phyloP scores from a whole-genome alignment of 108 stramenopile species.

The Conticribra weissflogii region DNA sequence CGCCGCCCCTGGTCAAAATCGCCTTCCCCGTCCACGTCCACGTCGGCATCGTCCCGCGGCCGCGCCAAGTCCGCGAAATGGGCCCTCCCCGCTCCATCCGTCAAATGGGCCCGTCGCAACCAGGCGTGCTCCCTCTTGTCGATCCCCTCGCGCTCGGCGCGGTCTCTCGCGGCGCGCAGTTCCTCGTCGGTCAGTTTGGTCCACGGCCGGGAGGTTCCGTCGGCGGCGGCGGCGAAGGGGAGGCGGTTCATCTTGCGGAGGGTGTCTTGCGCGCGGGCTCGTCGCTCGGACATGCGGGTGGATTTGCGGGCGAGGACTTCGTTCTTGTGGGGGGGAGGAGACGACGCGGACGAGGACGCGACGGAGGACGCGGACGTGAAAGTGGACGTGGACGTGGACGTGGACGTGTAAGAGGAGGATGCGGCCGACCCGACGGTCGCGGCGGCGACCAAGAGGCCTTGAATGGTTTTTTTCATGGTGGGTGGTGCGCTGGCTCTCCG shows the following conservation, averaged over 20 bases:
- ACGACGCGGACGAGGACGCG: not conserved
- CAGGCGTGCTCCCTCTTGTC: no score
- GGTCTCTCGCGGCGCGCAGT: no score
- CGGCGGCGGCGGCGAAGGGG: not conserved
- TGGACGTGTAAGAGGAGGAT: no score
- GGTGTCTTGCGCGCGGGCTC: slow-evolving; percentile 2
- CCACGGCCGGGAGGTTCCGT: not conserved
- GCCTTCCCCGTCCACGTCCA: not conserved
- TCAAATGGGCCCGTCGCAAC: not conserved
- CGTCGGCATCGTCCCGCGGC: not conserved
- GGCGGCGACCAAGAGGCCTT: no score
- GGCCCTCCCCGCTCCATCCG: not conserved
- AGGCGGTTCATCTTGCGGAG: not conserved
- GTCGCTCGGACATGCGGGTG: slow-evolving; percentile 22
- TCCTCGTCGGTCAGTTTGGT: not conserved
- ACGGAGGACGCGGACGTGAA: not conserved
- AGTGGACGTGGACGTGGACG: not conserved
- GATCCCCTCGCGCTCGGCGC: no score
- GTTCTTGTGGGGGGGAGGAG: slow-evolving; percentile 4
- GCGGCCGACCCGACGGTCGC: no score
- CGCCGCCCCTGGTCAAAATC: not conserved
- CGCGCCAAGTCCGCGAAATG: not conserved
- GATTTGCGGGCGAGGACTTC: slow-evolving; percentile 13
- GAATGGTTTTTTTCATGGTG: no score
- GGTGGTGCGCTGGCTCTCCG: no score